Conservation (phyloP, 495 filamentous ascomycete species). For the Melanomma pulvis-pyrius region DNA sequence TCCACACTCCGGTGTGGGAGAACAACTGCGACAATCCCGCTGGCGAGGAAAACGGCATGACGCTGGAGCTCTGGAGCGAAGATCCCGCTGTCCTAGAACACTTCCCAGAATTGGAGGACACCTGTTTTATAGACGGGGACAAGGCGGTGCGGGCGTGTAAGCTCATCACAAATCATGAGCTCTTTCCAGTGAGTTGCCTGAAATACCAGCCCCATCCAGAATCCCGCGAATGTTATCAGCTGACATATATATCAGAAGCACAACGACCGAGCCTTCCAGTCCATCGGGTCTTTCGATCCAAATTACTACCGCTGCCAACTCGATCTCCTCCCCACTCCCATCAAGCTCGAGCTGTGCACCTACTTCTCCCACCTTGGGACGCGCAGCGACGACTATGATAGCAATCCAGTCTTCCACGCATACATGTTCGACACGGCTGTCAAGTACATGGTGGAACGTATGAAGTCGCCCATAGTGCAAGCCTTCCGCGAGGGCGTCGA, state of each 20-base stretch:
- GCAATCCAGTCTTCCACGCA: constrained; percentile 14
- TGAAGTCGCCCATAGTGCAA: neutral
- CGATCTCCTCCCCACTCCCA: neutral
- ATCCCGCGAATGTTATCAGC: too few relatives aligned
- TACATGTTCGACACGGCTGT: neutral
- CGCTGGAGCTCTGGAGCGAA: constrained; percentile 2
- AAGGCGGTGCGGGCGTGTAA: constrained; percentile 1
- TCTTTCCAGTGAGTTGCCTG: too few relatives aligned
- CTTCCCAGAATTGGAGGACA: neutral
- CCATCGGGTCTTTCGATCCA: neutral
- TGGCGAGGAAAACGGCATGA: neutral
- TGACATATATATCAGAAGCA: neutral
- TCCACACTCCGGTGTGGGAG: neutral
- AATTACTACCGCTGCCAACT: constrained; percentile 6
- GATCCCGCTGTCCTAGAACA: neutral
- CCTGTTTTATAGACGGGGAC: constrained; percentile 1
- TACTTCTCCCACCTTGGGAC: neutral
- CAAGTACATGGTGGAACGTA: constrained; percentile 9
- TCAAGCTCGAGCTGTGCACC: neutral
- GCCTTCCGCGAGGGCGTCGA: constrained; percentile 8
- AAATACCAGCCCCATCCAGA: neutral
- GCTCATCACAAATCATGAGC: constrained; percentile 12
- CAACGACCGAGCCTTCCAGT: neutral
- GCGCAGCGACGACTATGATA: neutral
- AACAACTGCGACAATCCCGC: neutral